Evolutionary conservation across 1,284 basidiomycete species (phyloP), one percentile per base, ranked within the genome.

Genomic region (Exobasidium rhododendri): DNA sequence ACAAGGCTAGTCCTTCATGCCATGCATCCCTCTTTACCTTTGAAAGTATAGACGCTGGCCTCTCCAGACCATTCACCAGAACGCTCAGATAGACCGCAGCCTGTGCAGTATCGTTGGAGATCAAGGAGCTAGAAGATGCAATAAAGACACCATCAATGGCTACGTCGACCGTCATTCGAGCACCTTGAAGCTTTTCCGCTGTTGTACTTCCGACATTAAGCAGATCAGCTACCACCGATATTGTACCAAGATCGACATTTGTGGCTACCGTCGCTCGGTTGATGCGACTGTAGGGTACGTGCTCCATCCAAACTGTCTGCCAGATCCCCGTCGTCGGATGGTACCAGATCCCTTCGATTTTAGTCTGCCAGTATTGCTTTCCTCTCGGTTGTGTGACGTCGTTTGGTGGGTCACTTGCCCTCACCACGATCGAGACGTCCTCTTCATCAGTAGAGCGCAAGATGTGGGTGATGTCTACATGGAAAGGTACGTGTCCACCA

Each of bases 321-420:
- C 68, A 69, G 26, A 70, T 68, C 3, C 70, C 70, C 1, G 68
- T 70, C 10, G 68, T 68, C 2, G 69, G 64, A 14, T 63, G 65
- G 55, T 72, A 70, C 31, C 70, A 72, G 58, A 72, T 72, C 54
- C 60, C 59, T 44, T 70, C 70, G 26, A 64, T 55, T n/a, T 65
- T 51, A n/a, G 62, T 56, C 43, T 66, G 66, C 68, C 70, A 71
- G 52, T 71, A 71, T 55, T 71, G 68, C 45, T 70, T 70, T 5
- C 69, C 69, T 3, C 69, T 46, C 14, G 69, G 67, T 49, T 64
- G 66, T 22, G 57, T 62, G 50, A 71, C 63, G 53, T 71, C 69
- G 11, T 63, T 43, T 0, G 67, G 62, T 1, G 43, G 52, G 29
- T 71, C 69, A 24, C 60, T 50, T 22, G 54, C 69, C 10, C 67